Evolutionary conservation across 2,329 filamentous ascomycete species (phyloP).

Genomic region (Dothideomycetes sp.): DNA sequence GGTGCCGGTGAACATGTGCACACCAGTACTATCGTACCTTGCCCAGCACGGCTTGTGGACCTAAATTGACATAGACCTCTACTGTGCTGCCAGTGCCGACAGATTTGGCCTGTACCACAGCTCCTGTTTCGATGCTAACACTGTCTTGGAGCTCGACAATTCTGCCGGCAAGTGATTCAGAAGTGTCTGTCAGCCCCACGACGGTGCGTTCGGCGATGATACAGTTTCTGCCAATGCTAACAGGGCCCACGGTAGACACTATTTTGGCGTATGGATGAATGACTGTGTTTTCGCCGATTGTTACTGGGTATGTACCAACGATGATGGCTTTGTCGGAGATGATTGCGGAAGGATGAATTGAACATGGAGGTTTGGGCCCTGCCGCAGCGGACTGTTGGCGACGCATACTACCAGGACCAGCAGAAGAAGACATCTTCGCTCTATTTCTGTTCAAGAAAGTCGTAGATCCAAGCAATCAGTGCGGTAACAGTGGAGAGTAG

Average conservation of each 20-base stretch:
- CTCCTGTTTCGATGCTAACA: slow-evolving; percentile 36
- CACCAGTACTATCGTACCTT: slow-evolving; percentile 25
- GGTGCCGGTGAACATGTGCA: background rate
- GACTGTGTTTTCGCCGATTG: slow-evolving; percentile 66
- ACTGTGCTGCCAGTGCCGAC: slow-evolving; percentile 25
- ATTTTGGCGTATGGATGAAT: slow-evolving; percentile 71
- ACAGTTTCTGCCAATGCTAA: slow-evolving; percentile 44
- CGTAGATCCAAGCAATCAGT: no score
- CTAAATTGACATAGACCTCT: slow-evolving; percentile 24
- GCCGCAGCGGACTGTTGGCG: slow-evolving; percentile 6
- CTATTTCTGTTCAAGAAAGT: no score
- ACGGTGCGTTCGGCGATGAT: slow-evolving; percentile 62
- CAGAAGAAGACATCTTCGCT: no score
- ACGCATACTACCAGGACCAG: slow-evolving; percentile 10
- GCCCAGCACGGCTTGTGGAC: slow-evolving; percentile 35
- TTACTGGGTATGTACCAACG: slow-evolving; percentile 68
- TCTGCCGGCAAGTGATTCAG: slow-evolving; percentile 11
- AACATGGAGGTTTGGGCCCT: slow-evolving; percentile 28
- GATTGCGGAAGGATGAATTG: slow-evolving; percentile 39
- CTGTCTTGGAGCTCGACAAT: slow-evolving; percentile 32
- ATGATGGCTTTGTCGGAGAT: slow-evolving; percentile 40
- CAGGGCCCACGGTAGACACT: slow-evolving; percentile 32
- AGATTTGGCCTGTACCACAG: slow-evolving; percentile 28
- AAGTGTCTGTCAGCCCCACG: slow-evolving; percentile 25
- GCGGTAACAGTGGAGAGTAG: no score